Percentiles rank a stretch among this genome's conserved stretches.
Evolutionary conservation across 257 asterid genomes (phyloP).

Genomic region (Nicotiana knightiana): DNA sequence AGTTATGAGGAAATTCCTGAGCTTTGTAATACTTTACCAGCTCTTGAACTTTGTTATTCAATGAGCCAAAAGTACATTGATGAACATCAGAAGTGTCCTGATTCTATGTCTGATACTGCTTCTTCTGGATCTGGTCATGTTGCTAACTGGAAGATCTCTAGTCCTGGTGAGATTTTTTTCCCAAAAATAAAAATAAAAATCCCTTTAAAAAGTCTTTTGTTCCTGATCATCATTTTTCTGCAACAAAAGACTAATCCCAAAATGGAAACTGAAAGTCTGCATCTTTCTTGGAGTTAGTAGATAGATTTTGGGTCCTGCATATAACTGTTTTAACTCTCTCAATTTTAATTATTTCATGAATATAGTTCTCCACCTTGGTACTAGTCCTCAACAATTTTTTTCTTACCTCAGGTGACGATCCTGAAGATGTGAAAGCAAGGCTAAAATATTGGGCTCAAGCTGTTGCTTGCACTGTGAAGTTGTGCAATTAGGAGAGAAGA

Average conservation of each 20-base stretch:
- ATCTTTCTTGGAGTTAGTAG: neutral
- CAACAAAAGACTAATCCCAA: neutral
- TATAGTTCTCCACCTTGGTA: neutral
- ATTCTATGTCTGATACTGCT: constrained; percentile 25
- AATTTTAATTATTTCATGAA: neutral
- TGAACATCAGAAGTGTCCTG: constrained; percentile 28
- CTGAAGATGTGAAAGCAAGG: constrained; percentile 43
- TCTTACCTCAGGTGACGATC: constrained; percentile 30
- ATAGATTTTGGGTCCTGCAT: neutral
- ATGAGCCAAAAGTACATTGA: constrained; percentile 39
- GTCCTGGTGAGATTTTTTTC: constrained; percentile 27
- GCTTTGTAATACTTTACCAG: constrained; percentile 41
- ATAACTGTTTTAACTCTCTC: neutral
- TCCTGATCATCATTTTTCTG: neutral
- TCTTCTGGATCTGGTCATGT: constrained; percentile 27
- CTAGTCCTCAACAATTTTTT: neutral
- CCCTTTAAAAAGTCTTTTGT: neutral
- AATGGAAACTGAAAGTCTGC: too few relatives aligned
- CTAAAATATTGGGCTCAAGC: constrained; percentile 45
- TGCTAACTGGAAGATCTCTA: constrained; percentile 44
- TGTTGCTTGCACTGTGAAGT: constrained; percentile 34
- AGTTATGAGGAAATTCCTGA: constrained; percentile 45
- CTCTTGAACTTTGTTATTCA: constrained; percentile 44
- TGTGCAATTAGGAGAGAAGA: constrained; percentile 24
- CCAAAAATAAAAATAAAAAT: neutral